Evolutionary conservation across 2,329 filamentous ascomycete species (phyloP).

Genomic region (Byssoonygena ceratinophila): DNA sequence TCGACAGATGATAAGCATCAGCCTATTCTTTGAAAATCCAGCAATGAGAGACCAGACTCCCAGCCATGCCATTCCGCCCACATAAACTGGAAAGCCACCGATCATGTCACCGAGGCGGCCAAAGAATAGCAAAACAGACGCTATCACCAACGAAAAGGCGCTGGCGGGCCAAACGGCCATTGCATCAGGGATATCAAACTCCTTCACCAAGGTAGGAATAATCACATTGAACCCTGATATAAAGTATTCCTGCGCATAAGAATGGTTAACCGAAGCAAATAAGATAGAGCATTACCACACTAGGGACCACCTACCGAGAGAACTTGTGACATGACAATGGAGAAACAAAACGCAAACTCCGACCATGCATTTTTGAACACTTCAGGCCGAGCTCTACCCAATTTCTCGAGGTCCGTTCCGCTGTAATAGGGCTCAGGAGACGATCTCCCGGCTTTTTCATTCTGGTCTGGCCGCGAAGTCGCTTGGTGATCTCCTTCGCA

Average conservation of each 20-base stretch:
- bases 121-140: conserved; percentile 44
- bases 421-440: conserved; percentile 2
- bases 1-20: conserved; percentile 63
- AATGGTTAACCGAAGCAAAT: conserved; percentile 3
- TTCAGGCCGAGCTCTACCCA: conserved; percentile 53
- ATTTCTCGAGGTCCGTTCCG: conserved; percentile 41
- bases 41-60: conserved; percentile 57
- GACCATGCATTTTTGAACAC: conserved; percentile 44
- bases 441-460: not conserved
- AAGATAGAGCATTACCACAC: not conserved
- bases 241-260: conserved; percentile 53
- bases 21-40: conserved; percentile 56
- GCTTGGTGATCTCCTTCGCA: not conserved
- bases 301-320: conserved; percentile 40
- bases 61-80: conserved; percentile 54
- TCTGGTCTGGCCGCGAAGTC: not conserved
- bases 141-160: conserved; percentile 42
- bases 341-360: conserved; percentile 55
- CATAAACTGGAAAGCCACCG: conserved; percentile 54
- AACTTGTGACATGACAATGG: conserved; percentile 53
- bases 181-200: conserved; percentile 56
- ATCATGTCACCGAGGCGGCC: conserved; percentile 50
- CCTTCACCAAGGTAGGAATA: conserved; percentile 52
- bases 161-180: conserved; percentile 48
- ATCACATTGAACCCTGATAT: conserved; percentile 64